Evolutionary conservation across 331 rosid species (phyloP).

Genomic region (Ulmus americana): DNA sequence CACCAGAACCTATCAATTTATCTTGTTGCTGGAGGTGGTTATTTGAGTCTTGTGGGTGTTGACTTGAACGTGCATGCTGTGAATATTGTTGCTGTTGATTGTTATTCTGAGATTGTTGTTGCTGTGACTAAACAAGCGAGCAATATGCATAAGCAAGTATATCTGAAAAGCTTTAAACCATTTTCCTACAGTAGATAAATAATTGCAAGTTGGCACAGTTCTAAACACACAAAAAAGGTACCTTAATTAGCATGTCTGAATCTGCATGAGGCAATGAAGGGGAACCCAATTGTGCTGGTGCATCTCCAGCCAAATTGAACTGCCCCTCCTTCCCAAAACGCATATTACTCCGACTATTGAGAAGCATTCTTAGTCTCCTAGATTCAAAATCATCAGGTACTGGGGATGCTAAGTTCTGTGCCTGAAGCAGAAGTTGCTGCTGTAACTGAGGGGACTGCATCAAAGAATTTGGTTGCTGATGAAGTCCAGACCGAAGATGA

Average conservation of each 20-base stretch:
- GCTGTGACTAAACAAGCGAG: constrained; percentile 22
- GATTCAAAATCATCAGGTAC: constrained; percentile 40
- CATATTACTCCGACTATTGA: constrained; percentile 32
- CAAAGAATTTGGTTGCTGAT: constrained; percentile 41
- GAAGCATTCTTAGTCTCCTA: constrained; percentile 32
- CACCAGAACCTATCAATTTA: constrained; percentile 34
- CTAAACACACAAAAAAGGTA: constrained; percentile 20
- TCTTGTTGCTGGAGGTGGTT: constrained; percentile 43
- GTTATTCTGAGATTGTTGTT: constrained; percentile 39
- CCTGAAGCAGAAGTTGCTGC: constrained; percentile 52
- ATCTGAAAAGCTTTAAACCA: constrained; percentile 7
- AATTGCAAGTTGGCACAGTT: constrained; percentile 1
- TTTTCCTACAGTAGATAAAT: no score
- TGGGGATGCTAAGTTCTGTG: constrained; percentile 41
- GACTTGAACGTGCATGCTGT: constrained; percentile 39
- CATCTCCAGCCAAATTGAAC: constrained; percentile 29
- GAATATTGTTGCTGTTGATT: constrained; percentile 41
- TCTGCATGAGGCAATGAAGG: constrained; percentile 40
- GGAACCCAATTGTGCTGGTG: constrained; percentile 42
- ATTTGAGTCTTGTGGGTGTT: constrained; percentile 40
- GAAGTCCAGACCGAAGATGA: constrained; percentile 42
- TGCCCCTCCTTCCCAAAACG: constrained; percentile 44
- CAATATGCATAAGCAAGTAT: constrained; percentile 16
- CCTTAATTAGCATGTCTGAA: constrained; percentile 44
- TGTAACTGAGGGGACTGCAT: constrained; percentile 45